Base-by-base conservation (phyloP, 768 basidiomycete species). In the Leucocoprinus leucothites region DNA sequence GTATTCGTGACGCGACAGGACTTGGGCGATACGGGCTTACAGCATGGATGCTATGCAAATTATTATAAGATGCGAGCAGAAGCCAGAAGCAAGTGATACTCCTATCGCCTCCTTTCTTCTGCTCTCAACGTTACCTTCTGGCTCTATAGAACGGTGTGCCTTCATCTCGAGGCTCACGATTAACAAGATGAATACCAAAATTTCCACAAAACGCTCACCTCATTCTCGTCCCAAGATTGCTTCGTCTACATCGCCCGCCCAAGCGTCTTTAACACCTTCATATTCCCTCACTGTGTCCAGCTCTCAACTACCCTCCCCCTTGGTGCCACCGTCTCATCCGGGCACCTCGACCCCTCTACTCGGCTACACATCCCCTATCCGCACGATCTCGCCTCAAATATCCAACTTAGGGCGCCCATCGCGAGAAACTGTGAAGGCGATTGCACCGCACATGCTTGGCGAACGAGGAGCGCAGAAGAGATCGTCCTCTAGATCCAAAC, bases 381-480 rank as follows among this genome's bases (percentile, higher is more conserved):
- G 44, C 21, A 53, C 44, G 13, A 53, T 53, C 24, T 53, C 52
- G 13, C 52, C 52, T 21, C 44, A 45, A 25, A 53, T 53, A 19
- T 34, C 52, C n/a, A 53, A 47, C 53, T 74, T 75, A 64, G 69
- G 69, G 53, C 75, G 75, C 3, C 68, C 74, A 1, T 65, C 72
- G 11, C 71, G 71, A 45, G 72, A 77, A 51, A 67, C 77, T 28
- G 73, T 78, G 55, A 71, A 66, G 36, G 75, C 73, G 9, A 75
- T 77, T 48, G 77, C 76, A 31, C 77, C 77, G 21, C 76, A 77
- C 57, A 70, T 77, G 26, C 73, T 76, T 51, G 76, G 76, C 48
- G 76, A 78, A 44, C 67, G 65, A 46, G 59, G 34, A 43, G 40
- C 52, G 8, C 52, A 44, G 22, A 53, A 34, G 13, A 46, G 26